Conservation (phyloP, 306 rosid genomes). For the Vicia sativa region DNA sequence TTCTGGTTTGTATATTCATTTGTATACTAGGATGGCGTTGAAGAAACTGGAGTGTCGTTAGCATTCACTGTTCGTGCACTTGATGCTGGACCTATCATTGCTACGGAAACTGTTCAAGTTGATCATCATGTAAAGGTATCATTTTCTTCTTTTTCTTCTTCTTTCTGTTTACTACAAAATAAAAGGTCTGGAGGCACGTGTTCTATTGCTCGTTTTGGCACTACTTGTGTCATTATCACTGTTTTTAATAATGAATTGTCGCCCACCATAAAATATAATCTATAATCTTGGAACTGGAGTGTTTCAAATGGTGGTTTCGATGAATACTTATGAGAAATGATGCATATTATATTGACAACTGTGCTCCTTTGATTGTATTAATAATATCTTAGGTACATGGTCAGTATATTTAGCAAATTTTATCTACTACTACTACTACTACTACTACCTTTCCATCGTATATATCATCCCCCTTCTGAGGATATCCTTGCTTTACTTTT, state of each 20-base stretch:
- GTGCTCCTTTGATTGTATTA: not conserved
- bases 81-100: conserved; percentile 92
- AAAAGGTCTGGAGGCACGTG: not conserved
- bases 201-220: not conserved
- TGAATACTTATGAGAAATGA: conserved; percentile 7
- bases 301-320: conserved; percentile 21
- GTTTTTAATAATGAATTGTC: not conserved
- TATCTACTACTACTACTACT: not conserved
- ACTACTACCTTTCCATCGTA: not conserved
- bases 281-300: not conserved
- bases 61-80: conserved; percentile 89
- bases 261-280: not conserved
- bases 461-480: not conserved
- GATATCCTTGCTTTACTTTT: not conserved
- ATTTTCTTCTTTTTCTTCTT: conserved; percentile 5
- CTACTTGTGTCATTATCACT: not conserved
- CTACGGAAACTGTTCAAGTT: conserved; percentile 58
- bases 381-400: not conserved
- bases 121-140: conserved; percentile 76
- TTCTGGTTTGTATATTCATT: not conserved
- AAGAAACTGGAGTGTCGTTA: conserved; percentile 85
- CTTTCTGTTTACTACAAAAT: conserved; percentile 18
- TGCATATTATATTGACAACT: conserved; percentile 17
- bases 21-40: conserved; percentile 73
- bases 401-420: not conserved